Base-by-base conservation (phyloP, 2,329 filamentous ascomycete genomes). In the Alternaria arbusti region DNA sequence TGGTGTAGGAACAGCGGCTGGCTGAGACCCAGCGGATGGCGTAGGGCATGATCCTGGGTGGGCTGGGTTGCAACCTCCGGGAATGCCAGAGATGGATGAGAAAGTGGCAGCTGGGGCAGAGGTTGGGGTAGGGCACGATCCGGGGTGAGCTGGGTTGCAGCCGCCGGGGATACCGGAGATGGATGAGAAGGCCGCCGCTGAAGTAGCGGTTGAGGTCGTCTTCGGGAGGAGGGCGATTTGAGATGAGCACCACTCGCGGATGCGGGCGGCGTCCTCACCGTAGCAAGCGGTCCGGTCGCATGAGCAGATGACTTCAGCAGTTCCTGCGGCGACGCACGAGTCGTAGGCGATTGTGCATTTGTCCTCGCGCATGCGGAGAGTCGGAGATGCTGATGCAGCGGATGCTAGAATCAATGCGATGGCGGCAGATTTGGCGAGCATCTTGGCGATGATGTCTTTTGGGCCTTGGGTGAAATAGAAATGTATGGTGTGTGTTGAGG, bases 191-290 rank as follows among this genome's bases (percentile, higher is more conserved):
- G 59, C 44, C 8, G 54, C 17, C 2, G 45, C 47, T 28, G 61
- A 44, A 11, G 49, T 51, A 5, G 57, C 40, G n/a, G 36, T 55
- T 20, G 54, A 28, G 15, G 64, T 66, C 8, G 59, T 13, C 45
- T 22, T 43, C 30, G 63, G 28, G 43, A 68, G 61, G 23, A 36
- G 51, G 5, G 65, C 59, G 9, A 63, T 68, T 5, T 64, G 60
- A 6, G 63, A 59, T 28, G 65, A 54, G 57, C 65, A 68, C 44
- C 22, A 68, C n/a, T 59, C 54, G 22, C 65, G 59, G 23, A 49
- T 54, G 11, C 65, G 60, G 2, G 57, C 63, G 11, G 59, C 61
- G 30, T 68, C 65, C 26, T 68, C 57, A 12, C 65, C 65, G 4
- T 52, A 10, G n/a, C 65, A 68, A 11, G 60, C 20, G n/a, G 54